These are phyloP conservation scores for Exophiala viscosa DNA, from an alignment of 2,329 filamentous ascomycete species.

Conservation along the genomic window DNA sequence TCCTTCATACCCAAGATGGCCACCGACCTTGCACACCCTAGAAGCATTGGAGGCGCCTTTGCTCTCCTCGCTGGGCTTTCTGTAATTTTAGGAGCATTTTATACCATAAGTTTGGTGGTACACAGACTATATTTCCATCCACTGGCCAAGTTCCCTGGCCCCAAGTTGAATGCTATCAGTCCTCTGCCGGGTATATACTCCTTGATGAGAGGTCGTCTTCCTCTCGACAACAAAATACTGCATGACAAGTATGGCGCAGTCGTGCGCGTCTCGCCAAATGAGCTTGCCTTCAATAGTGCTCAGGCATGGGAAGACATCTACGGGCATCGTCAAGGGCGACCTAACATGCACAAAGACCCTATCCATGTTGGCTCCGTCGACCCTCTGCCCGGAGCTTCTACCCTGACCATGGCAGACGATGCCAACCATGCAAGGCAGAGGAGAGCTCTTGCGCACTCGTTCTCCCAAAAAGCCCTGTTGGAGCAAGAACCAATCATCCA, in stretches of 20 bases:
- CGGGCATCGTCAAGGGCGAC: slow-evolving; percentile 27
- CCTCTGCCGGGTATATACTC: background rate
- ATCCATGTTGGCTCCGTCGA: slow-evolving; percentile 10
- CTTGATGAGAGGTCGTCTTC: slow-evolving; percentile 3
- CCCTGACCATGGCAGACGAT: slow-evolving; percentile 16
- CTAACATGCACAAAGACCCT: slow-evolving; percentile 21
- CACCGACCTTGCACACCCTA: too few relatives aligned
- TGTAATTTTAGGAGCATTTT: too few relatives aligned
- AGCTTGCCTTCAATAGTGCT: slow-evolving; percentile 32
- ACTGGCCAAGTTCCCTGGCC: slow-evolving; percentile 31
- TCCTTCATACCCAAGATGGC: too few relatives aligned
- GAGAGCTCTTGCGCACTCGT: slow-evolving; percentile 32
- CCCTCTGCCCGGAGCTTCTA: background rate
- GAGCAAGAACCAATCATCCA: slow-evolving; percentile 34
- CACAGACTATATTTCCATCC: slow-evolving; percentile 32
- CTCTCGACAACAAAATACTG: slow-evolving; percentile 3
- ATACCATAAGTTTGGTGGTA: background rate
- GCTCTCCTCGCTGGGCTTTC: too few relatives aligned
- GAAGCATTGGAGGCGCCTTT: too few relatives aligned
- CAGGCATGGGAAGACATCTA: slow-evolving; percentile 32
- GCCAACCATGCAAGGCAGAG: slow-evolving; percentile 33
- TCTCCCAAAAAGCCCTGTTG: slow-evolving; percentile 33
- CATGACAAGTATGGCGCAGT: slow-evolving; percentile 16
- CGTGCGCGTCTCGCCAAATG: slow-evolving; percentile 35
- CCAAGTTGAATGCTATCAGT: slow-evolving; percentile 24